Evolutionary conservation across 768 basidiomycete genomes (phyloP).

Genomic region (Agrocybe pediades): DNA sequence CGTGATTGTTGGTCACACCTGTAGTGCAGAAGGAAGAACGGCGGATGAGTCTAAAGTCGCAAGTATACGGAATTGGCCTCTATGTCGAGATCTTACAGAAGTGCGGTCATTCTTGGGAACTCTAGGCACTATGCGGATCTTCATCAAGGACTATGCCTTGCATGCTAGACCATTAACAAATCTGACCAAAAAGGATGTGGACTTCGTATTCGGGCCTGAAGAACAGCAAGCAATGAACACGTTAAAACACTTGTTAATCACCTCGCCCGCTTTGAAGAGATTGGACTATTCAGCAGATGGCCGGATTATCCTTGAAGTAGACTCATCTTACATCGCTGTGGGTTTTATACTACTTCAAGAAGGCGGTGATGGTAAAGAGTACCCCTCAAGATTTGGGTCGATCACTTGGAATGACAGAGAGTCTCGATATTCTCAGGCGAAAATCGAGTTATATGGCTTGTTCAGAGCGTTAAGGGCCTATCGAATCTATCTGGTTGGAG

Average conservation of each 20-base stretch:
- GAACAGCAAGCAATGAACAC: conserved; percentile 16
- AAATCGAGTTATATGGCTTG: conserved; percentile 30
- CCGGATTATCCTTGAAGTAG: conserved; percentile 15
- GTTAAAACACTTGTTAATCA: neutral
- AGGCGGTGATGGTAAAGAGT: conserved; percentile 6
- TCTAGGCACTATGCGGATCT: conserved; percentile 23
- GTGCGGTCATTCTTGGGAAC: conserved; percentile 31
- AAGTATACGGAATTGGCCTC: conserved; percentile 29
- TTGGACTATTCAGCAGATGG: conserved; percentile 10
- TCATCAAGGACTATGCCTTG: conserved; percentile 24
- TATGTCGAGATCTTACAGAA: too few species aligned
- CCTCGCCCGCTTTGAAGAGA: conserved; percentile 8
- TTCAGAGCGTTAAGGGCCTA: conserved; percentile 18
- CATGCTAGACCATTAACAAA: conserved; percentile 20
- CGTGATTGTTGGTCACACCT: conserved; percentile 27
- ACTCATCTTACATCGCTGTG: conserved; percentile 14
- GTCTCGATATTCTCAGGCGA: conserved; percentile 27
- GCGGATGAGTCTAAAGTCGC: conserved; percentile 20
- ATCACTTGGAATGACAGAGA: conserved; percentile 9
- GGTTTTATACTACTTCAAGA: conserved; percentile 14
- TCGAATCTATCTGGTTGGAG: conserved; percentile 24
- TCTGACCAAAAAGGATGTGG: conserved; percentile 22
- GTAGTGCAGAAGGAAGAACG: conserved; percentile 31
- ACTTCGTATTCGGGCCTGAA: conserved; percentile 28
- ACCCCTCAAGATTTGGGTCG: conserved; percentile 9